Percentiles rank a stretch among this genome's conserved stretches.
Evolutionary conservation across 164 flowering plant genomes (phyloP).

Genomic region (Tinospora cordifolia): DNA sequence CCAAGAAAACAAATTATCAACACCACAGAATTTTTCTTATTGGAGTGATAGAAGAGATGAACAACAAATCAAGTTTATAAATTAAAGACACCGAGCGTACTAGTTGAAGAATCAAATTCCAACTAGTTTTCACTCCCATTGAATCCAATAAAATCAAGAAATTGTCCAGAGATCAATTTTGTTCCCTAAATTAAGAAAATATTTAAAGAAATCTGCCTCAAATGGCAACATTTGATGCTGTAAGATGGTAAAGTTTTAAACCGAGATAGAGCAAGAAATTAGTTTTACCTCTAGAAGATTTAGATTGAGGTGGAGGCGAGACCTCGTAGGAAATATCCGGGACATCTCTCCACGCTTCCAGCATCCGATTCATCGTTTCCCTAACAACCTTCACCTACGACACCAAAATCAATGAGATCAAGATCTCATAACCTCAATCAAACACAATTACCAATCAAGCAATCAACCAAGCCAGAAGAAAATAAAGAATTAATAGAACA

Average conservation of each 20-base stretch:
- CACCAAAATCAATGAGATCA: constrained; percentile 4
- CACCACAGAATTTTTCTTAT: background rate
- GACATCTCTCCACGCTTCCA: constrained; percentile 74
- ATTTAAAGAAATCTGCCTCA: background rate
- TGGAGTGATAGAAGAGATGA: background rate
- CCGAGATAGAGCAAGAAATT: background rate
- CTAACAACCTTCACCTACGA: constrained; percentile 68
- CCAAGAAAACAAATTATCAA: background rate
- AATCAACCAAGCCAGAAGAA: background rate
- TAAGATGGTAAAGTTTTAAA: background rate
- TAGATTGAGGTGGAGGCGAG: constrained; percentile 47
- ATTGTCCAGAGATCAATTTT: background rate
- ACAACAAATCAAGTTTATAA: background rate
- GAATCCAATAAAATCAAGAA: background rate
- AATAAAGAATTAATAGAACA: too few species aligned
- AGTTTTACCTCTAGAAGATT: constrained; percentile 51
- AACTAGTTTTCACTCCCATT: background rate
- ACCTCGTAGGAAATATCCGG: constrained; percentile 53
- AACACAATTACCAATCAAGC: background rate
- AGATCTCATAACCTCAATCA: background rate
- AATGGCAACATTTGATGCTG: background rate
- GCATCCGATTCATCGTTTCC: constrained; percentile 65
- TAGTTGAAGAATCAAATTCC: background rate
- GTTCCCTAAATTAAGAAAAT: background rate
- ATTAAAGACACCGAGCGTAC: background rate